Evolutionary conservation across 108 stramenopile genomes (phyloP).

Genomic region (Pseudonitzschia multiseries): DNA sequence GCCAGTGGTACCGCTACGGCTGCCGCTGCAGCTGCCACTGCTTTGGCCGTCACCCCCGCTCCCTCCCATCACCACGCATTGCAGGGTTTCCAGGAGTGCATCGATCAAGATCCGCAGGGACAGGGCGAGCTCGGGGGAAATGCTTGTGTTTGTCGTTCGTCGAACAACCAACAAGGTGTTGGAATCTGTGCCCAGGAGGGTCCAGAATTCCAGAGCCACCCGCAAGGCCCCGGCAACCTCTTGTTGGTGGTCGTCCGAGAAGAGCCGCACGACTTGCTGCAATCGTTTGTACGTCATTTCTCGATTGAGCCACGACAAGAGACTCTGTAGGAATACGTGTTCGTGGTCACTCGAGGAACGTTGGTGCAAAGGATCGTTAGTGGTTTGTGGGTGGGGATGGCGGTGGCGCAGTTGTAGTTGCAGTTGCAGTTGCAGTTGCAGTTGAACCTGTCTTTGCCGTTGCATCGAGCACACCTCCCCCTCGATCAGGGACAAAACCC

Average conservation of each 20-base stretch:
- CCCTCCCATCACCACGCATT: neutral
- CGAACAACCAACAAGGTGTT: too few relatives aligned
- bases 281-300: neutral
- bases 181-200: neutral
- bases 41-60: neutral
- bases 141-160: neutral
- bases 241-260: neutral
- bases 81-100: neutral
- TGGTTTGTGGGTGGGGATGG: too few relatives aligned
- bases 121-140: neutral
- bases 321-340: neutral
- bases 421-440: neutral
- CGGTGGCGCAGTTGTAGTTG: neutral
- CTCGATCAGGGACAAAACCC: neutral
- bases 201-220: neutral
- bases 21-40: neutral
- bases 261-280: neutral
- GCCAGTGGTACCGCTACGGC: neutral
- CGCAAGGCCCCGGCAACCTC: neutral
- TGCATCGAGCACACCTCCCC: neutral
- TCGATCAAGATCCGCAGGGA: conserved; percentile 7
- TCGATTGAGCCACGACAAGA: conserved; percentile 10
- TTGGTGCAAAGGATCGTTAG: neutral
- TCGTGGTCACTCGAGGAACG: neutral
- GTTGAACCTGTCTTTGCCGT: too few relatives aligned